These are phyloP conservation scores for Hypoxylon subgilvum DNA, from an alignment of 495 filamentous ascomycete genomes.

Conservation along the genomic window DNA sequence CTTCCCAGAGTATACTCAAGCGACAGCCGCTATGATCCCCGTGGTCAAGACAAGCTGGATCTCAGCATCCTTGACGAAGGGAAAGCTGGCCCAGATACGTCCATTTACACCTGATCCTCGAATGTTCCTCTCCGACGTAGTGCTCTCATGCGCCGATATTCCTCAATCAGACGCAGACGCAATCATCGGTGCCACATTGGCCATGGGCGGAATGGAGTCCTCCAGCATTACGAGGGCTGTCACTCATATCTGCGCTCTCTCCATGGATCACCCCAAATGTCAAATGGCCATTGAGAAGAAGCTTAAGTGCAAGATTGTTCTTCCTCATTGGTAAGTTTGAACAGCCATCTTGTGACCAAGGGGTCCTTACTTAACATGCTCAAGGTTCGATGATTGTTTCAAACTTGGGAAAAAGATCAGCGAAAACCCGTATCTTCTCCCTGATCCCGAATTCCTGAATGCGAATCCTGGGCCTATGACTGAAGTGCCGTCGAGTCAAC, in stretches of 20 bases:
- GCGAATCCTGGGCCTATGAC: constrained; percentile 61
- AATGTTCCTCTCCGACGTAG: constrained; percentile 84
- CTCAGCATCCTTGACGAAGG: constrained; percentile 66
- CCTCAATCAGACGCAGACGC: constrained; percentile 89
- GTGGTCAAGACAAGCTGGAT: constrained; percentile 88
- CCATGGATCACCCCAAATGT: constrained; percentile 74
- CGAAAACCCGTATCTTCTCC: constrained; percentile 84
- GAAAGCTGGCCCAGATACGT: constrained; percentile 74
- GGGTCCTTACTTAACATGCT: constrained; percentile 31
- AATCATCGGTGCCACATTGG: constrained; percentile 86
- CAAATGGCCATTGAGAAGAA: constrained; percentile 65
- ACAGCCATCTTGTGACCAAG: background rate
- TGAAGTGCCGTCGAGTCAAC: constrained; percentile 58
- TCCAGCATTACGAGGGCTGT: constrained; percentile 69
- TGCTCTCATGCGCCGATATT: constrained; percentile 77
- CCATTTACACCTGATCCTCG: constrained; percentile 89
- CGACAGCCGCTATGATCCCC: constrained; percentile 75
- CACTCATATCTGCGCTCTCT: constrained; percentile 89
- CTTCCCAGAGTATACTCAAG: constrained; percentile 79
- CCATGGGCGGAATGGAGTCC: constrained; percentile 84
- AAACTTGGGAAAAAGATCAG: constrained; percentile 86
- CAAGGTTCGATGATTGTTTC: constrained; percentile 94
- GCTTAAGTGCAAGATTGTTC: constrained; percentile 77
- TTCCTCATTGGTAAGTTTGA: constrained; percentile 83
- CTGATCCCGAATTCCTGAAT: constrained; percentile 79